phyloP scores from a whole-genome alignment of 2,329 filamentous ascomycete species.

The Fusarium chlamydosporum region DNA sequence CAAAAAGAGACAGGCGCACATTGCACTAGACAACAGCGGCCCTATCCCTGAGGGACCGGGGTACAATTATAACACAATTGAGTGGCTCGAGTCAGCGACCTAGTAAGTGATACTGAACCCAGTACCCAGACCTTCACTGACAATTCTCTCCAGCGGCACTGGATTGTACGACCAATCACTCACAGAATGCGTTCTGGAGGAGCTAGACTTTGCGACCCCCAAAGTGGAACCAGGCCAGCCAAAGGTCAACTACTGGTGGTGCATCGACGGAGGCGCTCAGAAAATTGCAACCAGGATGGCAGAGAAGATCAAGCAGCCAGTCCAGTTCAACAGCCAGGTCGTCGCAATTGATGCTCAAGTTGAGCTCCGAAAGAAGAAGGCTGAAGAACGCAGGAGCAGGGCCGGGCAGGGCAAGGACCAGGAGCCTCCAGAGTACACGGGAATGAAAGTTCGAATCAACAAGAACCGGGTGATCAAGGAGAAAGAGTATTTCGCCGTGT shows the following conservation, averaged over 20 bases:
- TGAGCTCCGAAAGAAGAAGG: background rate
- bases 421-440: too few species aligned
- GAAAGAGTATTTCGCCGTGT: conserved; percentile 41
- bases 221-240: too few species aligned
- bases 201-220: conserved; percentile 40
- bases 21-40: background rate
- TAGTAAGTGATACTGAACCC: conserved; percentile 40
- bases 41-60: background rate
- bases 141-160: conserved; percentile 36
- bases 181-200: conserved; percentile 39
- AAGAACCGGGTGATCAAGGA: background rate
- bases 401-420: too few species aligned
- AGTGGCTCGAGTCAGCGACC: conserved; percentile 44
- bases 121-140: too few species aligned
- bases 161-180: conserved; percentile 45
- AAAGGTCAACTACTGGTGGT: conserved; percentile 37
- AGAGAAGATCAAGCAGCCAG: background rate
- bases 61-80: conserved; percentile 44
- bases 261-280: conserved; percentile 40
- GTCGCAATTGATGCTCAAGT: conserved; percentile 35
- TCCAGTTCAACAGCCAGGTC: conserved; percentile 34
- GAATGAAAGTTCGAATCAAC: conserved; percentile 20
- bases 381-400: too few species aligned
- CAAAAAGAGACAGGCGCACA: too few species aligned
- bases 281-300: conserved; percentile 35